Percentiles rank a stretch among this genome's conserved stretches.
Evolutionary conservation across 2,329 filamentous ascomycete genomes (phyloP).

Genomic region (Hypoxylon sp.): DNA sequence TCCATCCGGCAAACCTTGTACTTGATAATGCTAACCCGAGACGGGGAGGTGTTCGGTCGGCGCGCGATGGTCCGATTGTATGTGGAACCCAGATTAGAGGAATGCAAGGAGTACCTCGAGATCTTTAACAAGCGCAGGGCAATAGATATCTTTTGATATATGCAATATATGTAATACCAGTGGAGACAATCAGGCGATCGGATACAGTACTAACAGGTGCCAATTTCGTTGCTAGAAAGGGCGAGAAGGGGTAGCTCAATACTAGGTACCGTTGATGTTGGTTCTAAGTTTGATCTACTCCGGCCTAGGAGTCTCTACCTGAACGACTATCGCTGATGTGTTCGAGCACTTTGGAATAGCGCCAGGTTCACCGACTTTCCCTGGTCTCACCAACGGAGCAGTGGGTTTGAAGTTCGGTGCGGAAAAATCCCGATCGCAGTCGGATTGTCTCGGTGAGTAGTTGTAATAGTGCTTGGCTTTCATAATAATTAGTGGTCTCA

Average conservation of each 20-base stretch:
- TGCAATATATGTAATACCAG: neutral
- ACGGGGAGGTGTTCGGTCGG: neutral
- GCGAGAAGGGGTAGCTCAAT: neutral
- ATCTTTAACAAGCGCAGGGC: neutral
- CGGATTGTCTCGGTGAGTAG: neutral
- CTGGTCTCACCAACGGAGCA: neutral
- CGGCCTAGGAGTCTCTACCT: neutral
- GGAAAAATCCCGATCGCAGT: neutral
- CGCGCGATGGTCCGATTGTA: constrained; percentile 14
- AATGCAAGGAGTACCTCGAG: neutral
- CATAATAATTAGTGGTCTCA: neutral
- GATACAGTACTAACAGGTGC: neutral
- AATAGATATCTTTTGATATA: constrained; percentile 7
- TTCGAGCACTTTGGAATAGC: too few species aligned
- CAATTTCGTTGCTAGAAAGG: neutral
- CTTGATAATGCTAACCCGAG: neutral
- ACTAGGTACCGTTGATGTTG: neutral
- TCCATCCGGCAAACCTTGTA: constrained; percentile 11
- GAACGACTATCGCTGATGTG: neutral
- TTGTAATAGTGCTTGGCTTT: constrained; percentile 1
- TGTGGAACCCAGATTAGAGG: constrained; percentile 6
- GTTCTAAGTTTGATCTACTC: neutral
- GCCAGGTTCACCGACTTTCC: neutral
- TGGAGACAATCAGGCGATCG: neutral
- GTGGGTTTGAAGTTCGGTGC: neutral